phyloP scores from a whole-genome alignment of 83 land plant genomes.

The Picea abies region DNA sequence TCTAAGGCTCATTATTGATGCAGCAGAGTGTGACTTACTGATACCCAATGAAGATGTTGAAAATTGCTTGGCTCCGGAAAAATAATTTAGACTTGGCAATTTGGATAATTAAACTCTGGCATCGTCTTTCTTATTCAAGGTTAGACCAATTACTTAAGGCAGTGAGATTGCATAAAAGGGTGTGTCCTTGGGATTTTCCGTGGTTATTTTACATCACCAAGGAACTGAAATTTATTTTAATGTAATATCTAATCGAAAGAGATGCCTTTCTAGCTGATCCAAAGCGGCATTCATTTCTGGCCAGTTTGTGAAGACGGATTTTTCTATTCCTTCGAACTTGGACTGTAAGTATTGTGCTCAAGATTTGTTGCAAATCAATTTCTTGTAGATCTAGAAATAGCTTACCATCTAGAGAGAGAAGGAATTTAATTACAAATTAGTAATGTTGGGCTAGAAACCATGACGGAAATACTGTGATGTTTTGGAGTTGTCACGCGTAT shows the following conservation, averaged over 20 bases:
- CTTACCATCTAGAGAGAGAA: background rate
- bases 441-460: too few species aligned
- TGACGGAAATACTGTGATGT: too few species aligned
- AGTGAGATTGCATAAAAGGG: background rate
- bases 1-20: constrained; percentile 32
- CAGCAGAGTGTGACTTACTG: constrained; percentile 19
- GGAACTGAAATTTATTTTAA: background rate
- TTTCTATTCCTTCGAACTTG: background rate
- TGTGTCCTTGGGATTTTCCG: background rate
- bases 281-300: background rate
- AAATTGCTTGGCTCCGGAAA: background rate
- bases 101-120: background rate
- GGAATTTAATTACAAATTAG: too few species aligned
- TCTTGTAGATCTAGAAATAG: background rate
- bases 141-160: background rate
- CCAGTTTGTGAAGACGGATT: background rate
- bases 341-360: background rate
- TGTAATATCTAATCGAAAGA: background rate
- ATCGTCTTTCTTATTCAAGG: background rate
- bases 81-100: background rate
- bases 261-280: background rate
- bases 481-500: background rate
- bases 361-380: background rate
- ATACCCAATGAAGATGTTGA: constrained; percentile 4
- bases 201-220: background rate